Conservation (phyloP, 2,329 filamentous ascomycete species). For the Arthrocladium fulminans region DNA sequence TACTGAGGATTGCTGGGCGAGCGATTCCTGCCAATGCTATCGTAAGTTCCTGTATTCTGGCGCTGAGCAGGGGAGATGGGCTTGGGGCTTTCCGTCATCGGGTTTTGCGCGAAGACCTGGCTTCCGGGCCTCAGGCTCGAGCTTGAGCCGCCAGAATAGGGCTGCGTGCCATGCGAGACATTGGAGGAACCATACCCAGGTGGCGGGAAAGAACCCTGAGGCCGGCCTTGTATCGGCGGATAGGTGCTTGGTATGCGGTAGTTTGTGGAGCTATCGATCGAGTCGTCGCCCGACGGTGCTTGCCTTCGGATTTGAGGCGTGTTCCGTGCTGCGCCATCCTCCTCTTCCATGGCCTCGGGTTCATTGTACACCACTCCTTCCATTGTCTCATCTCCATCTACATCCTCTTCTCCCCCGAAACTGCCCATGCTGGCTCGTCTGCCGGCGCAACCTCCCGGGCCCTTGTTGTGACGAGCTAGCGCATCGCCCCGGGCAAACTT, state of each 20-base stretch:
- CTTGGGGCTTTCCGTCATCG: constrained; percentile 80
- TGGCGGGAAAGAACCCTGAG: constrained; percentile 54
- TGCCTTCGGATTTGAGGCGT: constrained; percentile 70
- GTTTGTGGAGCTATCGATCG: constrained; percentile 28
- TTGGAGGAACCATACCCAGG: constrained; percentile 43
- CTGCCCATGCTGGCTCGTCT: constrained; percentile 76
- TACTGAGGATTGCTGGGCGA: constrained; percentile 37
- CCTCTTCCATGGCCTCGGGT: constrained; percentile 42
- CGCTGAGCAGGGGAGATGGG: constrained; percentile 49
- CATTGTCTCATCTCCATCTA: constrained; percentile 51
- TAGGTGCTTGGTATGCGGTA: constrained; percentile 65
- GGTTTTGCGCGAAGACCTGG: constrained; percentile 57
- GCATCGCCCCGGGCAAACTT: constrained; percentile 95
- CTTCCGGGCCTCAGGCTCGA: constrained; percentile 1
- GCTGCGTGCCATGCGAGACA: neutral
- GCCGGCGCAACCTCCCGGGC: constrained; percentile 88
- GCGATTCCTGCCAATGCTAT: constrained; percentile 31
- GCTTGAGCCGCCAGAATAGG: neutral
- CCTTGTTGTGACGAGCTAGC: constrained; percentile 87
- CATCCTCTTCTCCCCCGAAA: constrained; percentile 69
- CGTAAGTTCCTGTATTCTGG: constrained; percentile 27
- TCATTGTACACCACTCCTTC: constrained; percentile 54
- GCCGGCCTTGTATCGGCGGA: constrained; percentile 55
- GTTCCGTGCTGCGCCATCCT: constrained; percentile 34
- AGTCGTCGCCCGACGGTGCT: constrained; percentile 47